Base-by-base conservation (phyloP, 75 land plant species). In the Gnetum montanum region DNA sequence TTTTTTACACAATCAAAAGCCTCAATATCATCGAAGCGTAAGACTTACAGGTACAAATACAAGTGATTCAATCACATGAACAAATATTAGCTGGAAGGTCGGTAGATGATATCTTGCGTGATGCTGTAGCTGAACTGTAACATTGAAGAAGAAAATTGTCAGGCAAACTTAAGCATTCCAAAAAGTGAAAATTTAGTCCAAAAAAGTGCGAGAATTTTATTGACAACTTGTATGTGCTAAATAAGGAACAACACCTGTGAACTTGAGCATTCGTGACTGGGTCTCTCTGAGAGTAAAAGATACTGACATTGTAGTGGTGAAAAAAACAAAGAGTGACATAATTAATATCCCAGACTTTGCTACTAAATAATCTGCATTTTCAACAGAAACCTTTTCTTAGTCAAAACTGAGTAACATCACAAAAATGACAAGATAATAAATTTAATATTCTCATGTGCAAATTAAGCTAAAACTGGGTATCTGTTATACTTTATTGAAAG, bases 221-320 rank as follows among this genome's bases (percentile, higher is more conserved):
- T 15, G 10, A 15, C 43, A n/a, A n/a, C n/a, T n/a, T 30, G 36
- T 6, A 19, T 33, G 24, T 12, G 16, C 30, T 65, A 69, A 1
- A 46, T 29, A 12, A 67, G 16, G 33, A 25, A 33, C 43, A 50
- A 22, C 50, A 95, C 99, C 99, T 73, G 99, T 95, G 55, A 95
- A 95, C 55, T 86, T 95, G 11, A 95, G 96, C 99, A 95, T 95
- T 43, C 99, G 99, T 47, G 96, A 79, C 49, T 90, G 98, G 5
- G 99, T 95, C 70, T 95, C 99, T 43, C 99, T 71, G 36, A 95
- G 59, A 34, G 99, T 95, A 63, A 95, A 95, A 27, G 99, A 95
- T 29, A 95, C 99, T 23, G 99, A 95, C 99, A 95, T 95, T 8
- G 99, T 95, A 38, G 99, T 95, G 27, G 99, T 95, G 75, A 95